A percentile compares a stretch with the other conserved stretches of the same genome.
phyloP scores from a whole-genome alignment of 192 early-diverging fungal genomes.

The Podila epigama region DNA sequence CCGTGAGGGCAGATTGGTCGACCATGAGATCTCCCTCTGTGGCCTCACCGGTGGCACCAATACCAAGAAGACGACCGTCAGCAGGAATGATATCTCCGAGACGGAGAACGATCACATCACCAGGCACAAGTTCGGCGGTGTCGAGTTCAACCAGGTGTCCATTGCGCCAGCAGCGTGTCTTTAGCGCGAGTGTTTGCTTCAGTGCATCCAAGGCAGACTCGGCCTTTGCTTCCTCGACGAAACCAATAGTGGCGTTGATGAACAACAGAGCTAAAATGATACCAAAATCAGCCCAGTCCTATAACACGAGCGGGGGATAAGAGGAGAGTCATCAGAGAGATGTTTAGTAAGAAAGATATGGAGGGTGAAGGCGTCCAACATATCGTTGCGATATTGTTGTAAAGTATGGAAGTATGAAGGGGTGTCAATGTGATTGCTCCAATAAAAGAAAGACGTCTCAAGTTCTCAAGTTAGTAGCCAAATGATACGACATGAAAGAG shows the following conservation, averaged over 20 bases:
- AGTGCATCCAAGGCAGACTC: conserved; percentile 95
- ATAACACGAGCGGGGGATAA: background rate
- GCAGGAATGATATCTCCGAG: conserved; percentile 96
- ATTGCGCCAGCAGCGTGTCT: conserved; percentile 83
- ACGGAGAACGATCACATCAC: conserved; percentile 90
- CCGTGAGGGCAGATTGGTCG: conserved; percentile 93
- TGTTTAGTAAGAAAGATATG: background rate
- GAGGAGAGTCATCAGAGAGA: too few species aligned
- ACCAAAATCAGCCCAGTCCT: conserved; percentile 74
- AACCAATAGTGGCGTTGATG: conserved; percentile 92
- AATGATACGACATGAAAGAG: background rate
- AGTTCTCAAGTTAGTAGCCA: background rate
- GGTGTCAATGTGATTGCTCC: background rate
- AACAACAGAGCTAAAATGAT: conserved; percentile 82
- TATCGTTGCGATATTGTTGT: too few species aligned
- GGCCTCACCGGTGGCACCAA: conserved; percentile 78
- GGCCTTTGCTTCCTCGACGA: conserved; percentile 91
- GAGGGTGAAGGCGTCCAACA: too few species aligned
- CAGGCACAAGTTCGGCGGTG: conserved; percentile 83
- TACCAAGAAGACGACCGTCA: conserved; percentile 84
- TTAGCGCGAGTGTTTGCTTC: conserved; percentile 91
- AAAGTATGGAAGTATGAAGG: too few species aligned
- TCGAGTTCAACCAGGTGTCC: conserved; percentile 76
- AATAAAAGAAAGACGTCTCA: background rate
- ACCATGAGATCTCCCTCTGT: conserved; percentile 82